These are phyloP conservation scores for Globisporangium nunn DNA, from an alignment of 352 stramenopile genomes.

Conservation along the genomic window DNA sequence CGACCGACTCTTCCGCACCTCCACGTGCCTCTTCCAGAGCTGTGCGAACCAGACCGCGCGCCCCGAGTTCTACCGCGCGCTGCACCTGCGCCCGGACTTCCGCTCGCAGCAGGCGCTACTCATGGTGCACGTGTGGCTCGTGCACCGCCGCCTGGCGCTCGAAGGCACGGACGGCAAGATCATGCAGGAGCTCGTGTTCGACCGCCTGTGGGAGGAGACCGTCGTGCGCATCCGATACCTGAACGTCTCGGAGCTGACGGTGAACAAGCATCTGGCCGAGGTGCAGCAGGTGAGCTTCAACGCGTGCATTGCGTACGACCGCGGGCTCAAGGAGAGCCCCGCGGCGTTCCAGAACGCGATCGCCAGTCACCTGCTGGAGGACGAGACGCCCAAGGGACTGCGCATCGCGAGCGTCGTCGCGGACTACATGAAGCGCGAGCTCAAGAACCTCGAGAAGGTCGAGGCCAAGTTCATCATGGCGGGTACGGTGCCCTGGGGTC, in stretches of 20 bases:
- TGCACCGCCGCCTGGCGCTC: slow-evolving; percentile 90
- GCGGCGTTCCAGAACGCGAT: slow-evolving; percentile 50
- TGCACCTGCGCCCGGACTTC: slow-evolving; percentile 81
- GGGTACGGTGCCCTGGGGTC: slow-evolving; percentile 71
- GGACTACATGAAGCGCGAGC: slow-evolving; percentile 71
- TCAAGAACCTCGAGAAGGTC: slow-evolving; percentile 77
- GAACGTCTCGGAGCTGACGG: slow-evolving; percentile 92
- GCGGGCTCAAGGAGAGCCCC: slow-evolving; percentile 59
- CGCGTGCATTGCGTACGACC: slow-evolving; percentile 93
- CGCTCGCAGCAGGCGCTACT: slow-evolving; percentile 90
- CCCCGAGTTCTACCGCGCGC: slow-evolving; percentile 61
- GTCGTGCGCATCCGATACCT: slow-evolving; percentile 88
- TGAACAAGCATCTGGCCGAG: slow-evolving; percentile 95
- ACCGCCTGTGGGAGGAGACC: slow-evolving; percentile 95
- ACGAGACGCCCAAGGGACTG: slow-evolving; percentile 50
- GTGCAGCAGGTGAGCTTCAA: slow-evolving; percentile 95
- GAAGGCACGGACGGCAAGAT: slow-evolving; percentile 74
- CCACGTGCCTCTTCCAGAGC: slow-evolving; percentile 72
- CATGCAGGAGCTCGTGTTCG: slow-evolving; percentile 95
- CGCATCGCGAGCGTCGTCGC: slow-evolving; percentile 50
- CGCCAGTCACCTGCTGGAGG: slow-evolving; percentile 69
- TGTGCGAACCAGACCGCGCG: slow-evolving; percentile 78
- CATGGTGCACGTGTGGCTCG: slow-evolving; percentile 94
- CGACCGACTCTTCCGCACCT: slow-evolving; percentile 64
- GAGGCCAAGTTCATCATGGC: slow-evolving; percentile 61